Percentiles rank a stretch among this genome's conserved stretches.
phyloP scores from a whole-genome alignment of 805 yeast genomes.

The Ogataea nonfermentans region DNA sequence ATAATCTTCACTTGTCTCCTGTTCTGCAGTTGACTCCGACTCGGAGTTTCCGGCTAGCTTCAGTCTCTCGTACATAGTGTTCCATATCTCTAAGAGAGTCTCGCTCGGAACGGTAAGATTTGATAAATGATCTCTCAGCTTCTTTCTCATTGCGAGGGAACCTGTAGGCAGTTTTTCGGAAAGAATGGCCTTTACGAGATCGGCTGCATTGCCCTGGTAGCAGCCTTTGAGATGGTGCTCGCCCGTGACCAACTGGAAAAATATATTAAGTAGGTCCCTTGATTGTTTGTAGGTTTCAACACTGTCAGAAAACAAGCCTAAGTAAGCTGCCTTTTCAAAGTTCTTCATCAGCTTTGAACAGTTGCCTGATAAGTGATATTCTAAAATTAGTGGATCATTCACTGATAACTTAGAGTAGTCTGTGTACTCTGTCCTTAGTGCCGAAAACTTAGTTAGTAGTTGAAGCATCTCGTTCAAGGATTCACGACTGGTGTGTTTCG shows the following conservation, averaged over 20 bases:
- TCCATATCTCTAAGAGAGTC: conserved; percentile 43
- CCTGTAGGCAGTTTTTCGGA: conserved; percentile 66
- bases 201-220: conserved; percentile 32
- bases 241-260: conserved; percentile 22
- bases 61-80: conserved; percentile 41
- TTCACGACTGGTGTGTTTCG: conserved; percentile 22
- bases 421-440: conserved; percentile 31
- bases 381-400: conserved; percentile 1
- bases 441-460: conserved; percentile 39
- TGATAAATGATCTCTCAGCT: conserved; percentile 46
- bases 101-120: conserved; percentile 35
- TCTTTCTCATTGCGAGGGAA: conserved; percentile 69
- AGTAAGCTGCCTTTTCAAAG: conserved; percentile 50
- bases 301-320: conserved; percentile 51
- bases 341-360: conserved; percentile 37
- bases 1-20: conserved; percentile 40
- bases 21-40: conserved; percentile 2
- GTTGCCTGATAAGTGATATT: conserved; percentile 24
- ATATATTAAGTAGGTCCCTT: conserved; percentile 38
- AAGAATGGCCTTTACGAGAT: conserved; percentile 43
- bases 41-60: conserved; percentile 5
- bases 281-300: conserved; percentile 49
- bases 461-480: conserved; percentile 36
- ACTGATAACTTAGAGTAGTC: conserved; percentile 5
- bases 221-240: conserved; percentile 25